phyloP scores from a whole-genome alignment of 1,284 basidiomycete species.

The Cystobasidium sp. region DNA sequence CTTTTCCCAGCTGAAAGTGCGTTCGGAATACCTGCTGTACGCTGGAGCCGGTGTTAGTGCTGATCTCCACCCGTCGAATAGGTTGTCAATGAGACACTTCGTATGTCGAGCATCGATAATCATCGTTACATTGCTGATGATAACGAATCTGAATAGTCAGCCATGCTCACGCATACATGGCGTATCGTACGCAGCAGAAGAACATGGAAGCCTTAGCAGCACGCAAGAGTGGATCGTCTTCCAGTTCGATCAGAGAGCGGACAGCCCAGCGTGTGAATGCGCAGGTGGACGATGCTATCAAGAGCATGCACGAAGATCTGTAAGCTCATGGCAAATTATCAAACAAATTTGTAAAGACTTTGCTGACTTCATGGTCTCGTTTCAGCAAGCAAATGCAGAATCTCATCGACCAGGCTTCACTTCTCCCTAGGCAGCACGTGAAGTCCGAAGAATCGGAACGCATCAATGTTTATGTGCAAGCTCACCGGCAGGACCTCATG shows the following conservation, averaged over 20 bases:
- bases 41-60: not conserved
- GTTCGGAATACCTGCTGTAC: not conserved
- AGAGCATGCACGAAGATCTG: conserved; percentile 37
- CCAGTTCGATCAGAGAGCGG: conserved; percentile 28
- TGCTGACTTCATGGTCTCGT: not conserved
- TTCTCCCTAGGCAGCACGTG: conserved; percentile 18
- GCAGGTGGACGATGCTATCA: conserved; percentile 21
- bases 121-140: not conserved
- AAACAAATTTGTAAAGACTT: not conserved
- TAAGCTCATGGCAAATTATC: not conserved
- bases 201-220: conserved; percentile 20
- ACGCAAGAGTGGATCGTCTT: conserved; percentile 8
- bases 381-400: conserved; percentile 17
- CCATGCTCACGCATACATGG: conserved; percentile 38
- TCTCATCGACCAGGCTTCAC: conserved; percentile 16
- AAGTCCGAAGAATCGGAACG: conserved; percentile 18
- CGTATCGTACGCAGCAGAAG: conserved; percentile 27
- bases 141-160: conserved; percentile 19
- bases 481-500: conserved; percentile 23
- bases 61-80: not conserved
- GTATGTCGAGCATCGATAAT: not conserved
- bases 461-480: conserved; percentile 15
- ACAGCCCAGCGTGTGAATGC: conserved; percentile 13
- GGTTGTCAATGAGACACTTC: conserved; percentile 23
- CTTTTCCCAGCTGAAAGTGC: conserved; percentile 36